Conservation (phyloP, 305 asterid genomes). For the Salvia sclarea region DNA sequence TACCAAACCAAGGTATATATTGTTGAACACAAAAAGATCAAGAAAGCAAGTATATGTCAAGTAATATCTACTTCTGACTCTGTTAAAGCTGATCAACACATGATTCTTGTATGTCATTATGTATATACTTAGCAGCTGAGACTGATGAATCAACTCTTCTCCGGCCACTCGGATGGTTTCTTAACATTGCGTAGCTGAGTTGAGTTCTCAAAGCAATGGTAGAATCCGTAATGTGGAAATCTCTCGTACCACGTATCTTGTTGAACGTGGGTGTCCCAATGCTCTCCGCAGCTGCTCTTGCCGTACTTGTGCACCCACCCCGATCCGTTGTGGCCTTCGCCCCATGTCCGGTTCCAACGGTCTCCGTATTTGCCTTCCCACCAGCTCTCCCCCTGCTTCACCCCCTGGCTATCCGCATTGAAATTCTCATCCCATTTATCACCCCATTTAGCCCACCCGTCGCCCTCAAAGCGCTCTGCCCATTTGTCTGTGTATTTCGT, state of each 20-base stretch:
- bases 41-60: not conserved
- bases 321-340: slow-evolving; percentile 91
- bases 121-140: slow-evolving; percentile 2
- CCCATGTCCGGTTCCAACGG: slow-evolving; percentile 95
- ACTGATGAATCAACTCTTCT: not conserved
- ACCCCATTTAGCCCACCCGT: slow-evolving; percentile 96
- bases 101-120: not conserved
- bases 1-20: slow-evolving; percentile 13
- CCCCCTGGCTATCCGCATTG: slow-evolving; percentile 49
- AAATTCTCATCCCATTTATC: slow-evolving; percentile 96
- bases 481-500: slow-evolving; percentile 90
- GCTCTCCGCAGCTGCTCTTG: slow-evolving; percentile 94
- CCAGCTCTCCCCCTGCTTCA: slow-evolving; percentile 97
- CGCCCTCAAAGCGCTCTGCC: slow-evolving; percentile 89
- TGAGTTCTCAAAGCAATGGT: slow-evolving; percentile 90
- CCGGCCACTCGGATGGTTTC: slow-evolving; percentile 70
- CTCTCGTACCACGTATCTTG: slow-evolving; percentile 93
- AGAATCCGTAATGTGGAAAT: slow-evolving; percentile 85
- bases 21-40: slow-evolving; percentile 8
- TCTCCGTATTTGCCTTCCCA: slow-evolving; percentile 91
- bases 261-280: slow-evolving; percentile 78
- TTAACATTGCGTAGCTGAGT: slow-evolving; percentile 66
- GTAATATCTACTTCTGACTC: not conserved
- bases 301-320: slow-evolving; percentile 99
- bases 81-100: not conserved